Evolutionary conservation across 768 basidiomycete genomes (phyloP).

Genomic region (Pholiota conissans): DNA sequence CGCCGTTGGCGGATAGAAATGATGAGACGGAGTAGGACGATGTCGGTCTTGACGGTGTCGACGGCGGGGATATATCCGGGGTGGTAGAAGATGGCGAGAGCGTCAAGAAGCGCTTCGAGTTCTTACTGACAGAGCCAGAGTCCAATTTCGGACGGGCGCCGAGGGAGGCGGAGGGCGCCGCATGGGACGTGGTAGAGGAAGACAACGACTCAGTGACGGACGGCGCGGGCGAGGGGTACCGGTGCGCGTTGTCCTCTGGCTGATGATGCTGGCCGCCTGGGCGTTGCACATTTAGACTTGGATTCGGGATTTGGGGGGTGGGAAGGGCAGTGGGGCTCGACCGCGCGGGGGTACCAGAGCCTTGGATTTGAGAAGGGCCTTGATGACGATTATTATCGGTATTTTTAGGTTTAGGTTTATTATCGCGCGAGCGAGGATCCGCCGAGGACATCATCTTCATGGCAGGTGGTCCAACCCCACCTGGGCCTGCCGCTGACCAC

Average conservation of each 20-base stretch:
- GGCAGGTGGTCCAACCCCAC: too few species aligned
- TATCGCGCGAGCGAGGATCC: not conserved
- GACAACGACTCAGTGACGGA: conserved; percentile 9
- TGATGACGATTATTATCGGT: not conserved
- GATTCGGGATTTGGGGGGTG: not conserved
- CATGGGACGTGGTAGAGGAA: too few species aligned
- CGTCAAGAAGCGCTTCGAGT: not conserved
- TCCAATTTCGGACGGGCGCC: not conserved
- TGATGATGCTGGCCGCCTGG: too few species aligned
- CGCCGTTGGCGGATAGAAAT: too few species aligned
- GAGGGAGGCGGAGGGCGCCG: not conserved
- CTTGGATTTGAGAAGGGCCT: too few species aligned
- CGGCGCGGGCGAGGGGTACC: conserved; percentile 18
- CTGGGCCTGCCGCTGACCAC: not conserved
- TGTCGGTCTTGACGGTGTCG: not conserved
- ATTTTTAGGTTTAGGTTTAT: too few species aligned
- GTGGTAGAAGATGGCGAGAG: not conserved
- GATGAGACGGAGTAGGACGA: not conserved
- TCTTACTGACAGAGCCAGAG: not conserved
- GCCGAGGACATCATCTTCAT: not conserved
- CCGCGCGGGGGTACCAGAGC: not conserved
- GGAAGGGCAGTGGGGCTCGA: not conserved
- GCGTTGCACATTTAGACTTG: too few species aligned
- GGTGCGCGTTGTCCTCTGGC: not conserved
- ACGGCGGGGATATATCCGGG: not conserved